phyloP scores from a whole-genome alignment of 2,329 filamentous ascomycete genomes.

The Stagonosporopsis chrysanthemi region DNA sequence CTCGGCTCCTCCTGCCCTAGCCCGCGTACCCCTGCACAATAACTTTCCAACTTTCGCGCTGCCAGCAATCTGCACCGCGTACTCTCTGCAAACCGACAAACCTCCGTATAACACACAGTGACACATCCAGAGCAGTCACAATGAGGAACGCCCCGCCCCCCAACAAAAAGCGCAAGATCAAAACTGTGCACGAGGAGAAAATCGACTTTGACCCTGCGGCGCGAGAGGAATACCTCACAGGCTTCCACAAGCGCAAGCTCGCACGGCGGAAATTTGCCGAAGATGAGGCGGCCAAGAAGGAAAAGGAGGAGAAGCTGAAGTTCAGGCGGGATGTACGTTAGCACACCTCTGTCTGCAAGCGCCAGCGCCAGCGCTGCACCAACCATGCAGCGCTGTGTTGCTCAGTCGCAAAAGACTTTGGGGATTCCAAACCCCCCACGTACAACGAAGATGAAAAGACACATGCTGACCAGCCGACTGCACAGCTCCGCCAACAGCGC shows the following conservation, averaged over 20 bases:
- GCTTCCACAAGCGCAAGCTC: constrained; percentile 95
- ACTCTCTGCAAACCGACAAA: not conserved
- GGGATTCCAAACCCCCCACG: no score
- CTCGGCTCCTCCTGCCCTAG: constrained; percentile 10
- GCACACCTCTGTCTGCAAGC: not conserved
- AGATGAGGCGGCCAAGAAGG: constrained; percentile 78
- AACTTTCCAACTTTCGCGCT: constrained; percentile 28
- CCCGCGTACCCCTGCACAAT: constrained; percentile 29
- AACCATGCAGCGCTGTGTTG: not conserved
- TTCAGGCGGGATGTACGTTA: constrained; percentile 75
- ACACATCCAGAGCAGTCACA: not conserved
- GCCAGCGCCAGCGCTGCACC: no score
- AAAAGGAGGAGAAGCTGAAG: constrained; percentile 76
- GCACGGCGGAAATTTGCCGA: constrained; percentile 85
- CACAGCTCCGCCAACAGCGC: constrained; percentile 81
- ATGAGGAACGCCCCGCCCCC: constrained; percentile 32
- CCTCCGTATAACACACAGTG: no score
- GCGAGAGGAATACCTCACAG: constrained; percentile 87
- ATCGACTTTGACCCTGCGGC: constrained; percentile 83
- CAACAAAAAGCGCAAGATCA: constrained; percentile 45
- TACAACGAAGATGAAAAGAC: no score
- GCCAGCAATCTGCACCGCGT: not conserved
- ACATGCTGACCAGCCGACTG: not conserved
- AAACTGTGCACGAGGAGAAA: constrained; percentile 73
- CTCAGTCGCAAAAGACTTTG: no score